phyloP scores from a whole-genome alignment of 495 filamentous ascomycete species.

The Astrothelium subdiscretum region DNA sequence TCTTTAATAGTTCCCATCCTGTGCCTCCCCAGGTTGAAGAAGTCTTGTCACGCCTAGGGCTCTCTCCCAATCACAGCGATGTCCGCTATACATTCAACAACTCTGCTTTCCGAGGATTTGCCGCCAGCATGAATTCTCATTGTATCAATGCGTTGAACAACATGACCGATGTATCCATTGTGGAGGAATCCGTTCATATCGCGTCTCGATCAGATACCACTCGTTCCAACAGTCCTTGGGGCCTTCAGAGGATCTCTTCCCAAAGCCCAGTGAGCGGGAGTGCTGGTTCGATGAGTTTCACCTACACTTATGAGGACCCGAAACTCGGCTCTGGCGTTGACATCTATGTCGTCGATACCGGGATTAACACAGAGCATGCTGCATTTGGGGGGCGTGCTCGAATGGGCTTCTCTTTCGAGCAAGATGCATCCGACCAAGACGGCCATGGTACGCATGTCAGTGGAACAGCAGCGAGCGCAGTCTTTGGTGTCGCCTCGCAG shows the following conservation, averaged over 20 bases:
- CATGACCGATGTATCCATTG: conserved; percentile 30
- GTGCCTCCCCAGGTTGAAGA: conserved; percentile 17
- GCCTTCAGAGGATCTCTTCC: conserved; percentile 38
- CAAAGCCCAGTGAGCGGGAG: conserved; percentile 13
- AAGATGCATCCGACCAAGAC: conserved; percentile 26
- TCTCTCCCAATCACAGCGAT: conserved; percentile 16
- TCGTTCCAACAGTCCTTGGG: conserved; percentile 33
- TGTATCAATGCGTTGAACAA: conserved; percentile 25
- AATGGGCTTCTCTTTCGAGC: conserved; percentile 28
- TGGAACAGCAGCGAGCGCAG: conserved; percentile 27
- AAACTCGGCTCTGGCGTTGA: conserved; percentile 35
- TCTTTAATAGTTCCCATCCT: conserved; percentile 22
- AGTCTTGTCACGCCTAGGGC: conserved; percentile 19
- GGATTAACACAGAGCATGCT: conserved; percentile 33
- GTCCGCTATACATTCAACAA: conserved; percentile 35
- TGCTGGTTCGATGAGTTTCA: conserved; percentile 24
- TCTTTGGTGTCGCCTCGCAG: conserved; percentile 29
- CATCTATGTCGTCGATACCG: conserved; percentile 41
- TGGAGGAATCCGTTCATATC: conserved; percentile 24
- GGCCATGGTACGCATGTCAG: conserved; percentile 38
- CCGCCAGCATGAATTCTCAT: conserved; percentile 26
- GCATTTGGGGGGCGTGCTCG: conserved; percentile 36
- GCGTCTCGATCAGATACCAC: conserved; percentile 9
- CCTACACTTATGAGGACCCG: conserved; percentile 30
- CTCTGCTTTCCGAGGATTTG: conserved; percentile 35